These are phyloP conservation scores for Populus hybrid DNA, from an alignment of 441 rosid species.

Conservation along the genomic window DNA sequence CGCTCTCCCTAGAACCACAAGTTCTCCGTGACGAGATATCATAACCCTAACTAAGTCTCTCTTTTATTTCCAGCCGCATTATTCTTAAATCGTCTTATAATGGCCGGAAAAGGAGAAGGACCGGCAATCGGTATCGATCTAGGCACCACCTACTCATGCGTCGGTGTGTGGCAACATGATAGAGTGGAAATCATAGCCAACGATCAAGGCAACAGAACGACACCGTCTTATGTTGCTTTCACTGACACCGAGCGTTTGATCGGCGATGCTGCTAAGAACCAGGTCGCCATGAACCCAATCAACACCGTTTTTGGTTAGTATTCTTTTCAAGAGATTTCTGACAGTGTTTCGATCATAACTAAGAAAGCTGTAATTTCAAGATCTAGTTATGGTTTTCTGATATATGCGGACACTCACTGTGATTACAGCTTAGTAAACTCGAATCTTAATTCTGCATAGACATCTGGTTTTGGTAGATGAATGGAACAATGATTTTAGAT, in stretches of 20 bases:
- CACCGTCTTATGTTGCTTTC: slow-evolving; percentile 58
- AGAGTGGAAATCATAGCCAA: slow-evolving; percentile 63
- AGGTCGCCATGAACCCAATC: slow-evolving; percentile 58
- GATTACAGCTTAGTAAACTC: neutral
- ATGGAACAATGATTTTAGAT: too few relatives aligned
- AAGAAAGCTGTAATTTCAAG: neutral
- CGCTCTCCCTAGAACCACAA: neutral
- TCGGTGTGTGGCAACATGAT: slow-evolving; percentile 64
- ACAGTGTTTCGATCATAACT: neutral
- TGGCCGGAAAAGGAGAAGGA: slow-evolving; percentile 57
- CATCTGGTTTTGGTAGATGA: neutral
- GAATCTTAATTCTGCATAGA: neutral
- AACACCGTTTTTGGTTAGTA: slow-evolving; percentile 54
- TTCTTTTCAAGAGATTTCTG: neutral
- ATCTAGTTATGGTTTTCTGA: neutral
- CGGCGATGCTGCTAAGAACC: slow-evolving; percentile 53
- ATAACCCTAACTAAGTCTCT: neutral
- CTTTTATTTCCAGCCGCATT: neutral
- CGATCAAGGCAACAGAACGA: slow-evolving; percentile 58
- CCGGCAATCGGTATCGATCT: slow-evolving; percentile 63
- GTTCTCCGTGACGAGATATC: neutral
- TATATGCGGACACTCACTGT: neutral
- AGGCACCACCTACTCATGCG: slow-evolving; percentile 60
- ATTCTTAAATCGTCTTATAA: neutral
- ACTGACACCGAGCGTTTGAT: slow-evolving; percentile 52